Percentiles rank a stretch among this genome's conserved stretches.
These are phyloP conservation scores for Phytophthora cajani DNA, from an alignment of 352 stramenopile genomes.

Conservation along the genomic window DNA sequence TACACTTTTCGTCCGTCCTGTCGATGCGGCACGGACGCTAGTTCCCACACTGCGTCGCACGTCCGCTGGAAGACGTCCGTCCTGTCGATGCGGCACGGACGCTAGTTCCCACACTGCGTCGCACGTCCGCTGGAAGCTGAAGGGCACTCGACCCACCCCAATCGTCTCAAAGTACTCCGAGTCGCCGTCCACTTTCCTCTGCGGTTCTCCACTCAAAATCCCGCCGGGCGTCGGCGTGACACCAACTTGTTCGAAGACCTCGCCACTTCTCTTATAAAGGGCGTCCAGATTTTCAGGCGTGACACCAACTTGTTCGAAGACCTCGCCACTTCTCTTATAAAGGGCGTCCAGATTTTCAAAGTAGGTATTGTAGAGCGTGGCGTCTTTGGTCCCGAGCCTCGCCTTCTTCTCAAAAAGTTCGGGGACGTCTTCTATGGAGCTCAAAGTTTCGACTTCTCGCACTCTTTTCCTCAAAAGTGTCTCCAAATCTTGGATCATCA, in stretches of 20 bases:
- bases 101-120: constrained; percentile 33
- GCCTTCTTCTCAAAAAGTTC: constrained; percentile 26
- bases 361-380: constrained; percentile 34
- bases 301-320: constrained; percentile 26
- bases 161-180: constrained; percentile 33
- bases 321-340: constrained; percentile 18
- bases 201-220: constrained; percentile 24
- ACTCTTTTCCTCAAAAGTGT: constrained; percentile 21
- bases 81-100: constrained; percentile 20
- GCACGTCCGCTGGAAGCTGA: constrained; percentile 23
- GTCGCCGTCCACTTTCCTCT: constrained; percentile 13
- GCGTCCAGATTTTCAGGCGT: constrained; percentile 28
- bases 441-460: constrained; percentile 16
- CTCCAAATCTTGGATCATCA: constrained; percentile 36
- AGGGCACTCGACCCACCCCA: constrained; percentile 23
- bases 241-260: constrained; percentile 23
- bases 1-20: constrained; percentile 17
- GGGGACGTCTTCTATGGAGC: constrained; percentile 1
- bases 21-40: constrained; percentile 22
- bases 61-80: constrained; percentile 22
- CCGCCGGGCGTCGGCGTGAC: constrained; percentile 9
- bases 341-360: constrained; percentile 31
- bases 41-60: constrained; percentile 31
- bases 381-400: constrained; percentile 17
- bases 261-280: constrained; percentile 19